These are phyloP conservation scores for Cercospora zeae-maydis DNA, from an alignment of 2,329 filamentous ascomycete genomes.

Conservation along the genomic window DNA sequence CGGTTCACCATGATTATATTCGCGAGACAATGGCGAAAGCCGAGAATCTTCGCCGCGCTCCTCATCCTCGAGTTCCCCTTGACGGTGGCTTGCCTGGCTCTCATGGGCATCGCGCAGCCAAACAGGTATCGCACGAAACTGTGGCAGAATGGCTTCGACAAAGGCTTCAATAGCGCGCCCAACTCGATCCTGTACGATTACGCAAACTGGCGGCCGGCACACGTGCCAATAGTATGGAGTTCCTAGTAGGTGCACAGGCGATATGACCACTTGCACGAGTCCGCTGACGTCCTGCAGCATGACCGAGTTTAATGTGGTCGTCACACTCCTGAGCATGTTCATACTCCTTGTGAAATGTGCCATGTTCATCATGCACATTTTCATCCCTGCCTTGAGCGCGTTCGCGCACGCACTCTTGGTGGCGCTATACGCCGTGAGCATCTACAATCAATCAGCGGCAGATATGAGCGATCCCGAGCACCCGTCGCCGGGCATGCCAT, in stretches of 20 bases:
- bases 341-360: constrained; percentile 68
- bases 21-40: constrained; percentile 54
- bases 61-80: constrained; percentile 64
- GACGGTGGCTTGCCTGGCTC: constrained; percentile 62
- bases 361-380: constrained; percentile 67
- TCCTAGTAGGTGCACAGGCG: constrained; percentile 57
- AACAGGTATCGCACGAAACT: constrained; percentile 68
- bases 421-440: constrained; percentile 61
- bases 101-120: constrained; percentile 71
- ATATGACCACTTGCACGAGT: neutral
- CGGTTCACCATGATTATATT: constrained; percentile 14
- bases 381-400: constrained; percentile 62
- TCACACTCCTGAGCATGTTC: constrained; percentile 73
- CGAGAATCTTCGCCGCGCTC: constrained; percentile 52
- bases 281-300: constrained; percentile 49
- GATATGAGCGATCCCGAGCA: constrained; percentile 66
- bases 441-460: constrained; percentile 68
- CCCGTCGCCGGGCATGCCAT: constrained; percentile 60
- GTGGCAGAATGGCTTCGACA: constrained; percentile 68
- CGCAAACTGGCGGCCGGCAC: constrained; percentile 63
- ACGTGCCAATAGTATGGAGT: constrained; percentile 69
- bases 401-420: constrained; percentile 57
- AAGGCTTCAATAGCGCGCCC: constrained; percentile 72
- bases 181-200: constrained; percentile 67
- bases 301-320: constrained; percentile 72